Percentiles rank a stretch among this genome's conserved stretches.
phyloP scores from a whole-genome alignment of 2,329 filamentous ascomycete genomes.

The Aquanectria penicillioides region DNA sequence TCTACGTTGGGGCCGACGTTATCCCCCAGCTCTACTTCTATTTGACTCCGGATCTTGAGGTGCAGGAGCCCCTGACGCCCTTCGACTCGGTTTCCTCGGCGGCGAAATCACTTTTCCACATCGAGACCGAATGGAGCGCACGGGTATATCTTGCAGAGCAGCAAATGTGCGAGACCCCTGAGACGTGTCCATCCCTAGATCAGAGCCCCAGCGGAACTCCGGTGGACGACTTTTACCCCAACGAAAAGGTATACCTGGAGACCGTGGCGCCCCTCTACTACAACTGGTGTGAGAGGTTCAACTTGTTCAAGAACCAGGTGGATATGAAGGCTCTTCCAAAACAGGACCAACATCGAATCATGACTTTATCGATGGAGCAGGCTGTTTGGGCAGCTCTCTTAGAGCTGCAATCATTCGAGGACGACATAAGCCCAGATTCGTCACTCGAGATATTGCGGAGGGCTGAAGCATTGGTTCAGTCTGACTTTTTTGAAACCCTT shows the following conservation, averaged over 20 bases:
- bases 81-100: conserved; percentile 21
- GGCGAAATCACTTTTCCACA: conserved; percentile 10
- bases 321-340: conserved; percentile 1
- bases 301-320: conserved; percentile 3
- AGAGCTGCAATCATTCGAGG: background rate
- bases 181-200: no score
- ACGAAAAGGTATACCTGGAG: background rate
- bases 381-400: conserved; percentile 13
- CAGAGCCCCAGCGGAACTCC: no score
- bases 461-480: conserved; percentile 12
- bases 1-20: conserved; percentile 27
- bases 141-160: conserved; percentile 3
- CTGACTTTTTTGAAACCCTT: background rate
- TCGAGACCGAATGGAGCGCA: conserved; percentile 19
- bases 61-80: conserved; percentile 14
- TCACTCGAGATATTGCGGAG: conserved; percentile 11
- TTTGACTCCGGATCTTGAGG: background rate
- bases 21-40: conserved; percentile 27
- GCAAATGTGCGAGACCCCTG: background rate
- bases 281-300: conserved; percentile 16
- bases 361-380: conserved; percentile 17
- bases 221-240: background rate
- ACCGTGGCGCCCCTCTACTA: conserved; percentile 5
- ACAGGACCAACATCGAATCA: conserved; percentile 14
- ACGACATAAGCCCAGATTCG: no score